Percentiles rank a stretch among this genome's conserved stretches.
Conservation (phyloP, 2,329 filamentous ascomycete species). For the Talaromyces verruculosus region DNA sequence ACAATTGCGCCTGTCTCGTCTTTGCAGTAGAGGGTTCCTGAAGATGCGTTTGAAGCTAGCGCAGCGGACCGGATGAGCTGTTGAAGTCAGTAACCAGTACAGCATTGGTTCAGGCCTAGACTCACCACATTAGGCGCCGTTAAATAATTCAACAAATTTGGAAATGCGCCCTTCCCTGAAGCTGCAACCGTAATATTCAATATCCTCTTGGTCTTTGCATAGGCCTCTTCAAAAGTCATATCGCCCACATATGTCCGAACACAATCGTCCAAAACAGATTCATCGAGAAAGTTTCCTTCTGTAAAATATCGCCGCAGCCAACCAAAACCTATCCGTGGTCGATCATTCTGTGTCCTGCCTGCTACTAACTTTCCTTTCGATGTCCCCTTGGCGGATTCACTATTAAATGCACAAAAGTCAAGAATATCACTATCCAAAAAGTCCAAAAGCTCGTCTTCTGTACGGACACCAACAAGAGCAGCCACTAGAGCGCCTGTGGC, state of each 20-base stretch:
- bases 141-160: constrained; percentile 84
- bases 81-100: background rate
- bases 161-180: constrained; percentile 70
- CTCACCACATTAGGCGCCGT: constrained; percentile 88
- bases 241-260: constrained; percentile 83
- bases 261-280: constrained; percentile 77
- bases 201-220: constrained; percentile 77
- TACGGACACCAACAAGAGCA: constrained; percentile 82
- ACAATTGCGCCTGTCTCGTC: constrained; percentile 69
- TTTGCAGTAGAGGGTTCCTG: constrained; percentile 73
- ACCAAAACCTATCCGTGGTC: constrained; percentile 61
- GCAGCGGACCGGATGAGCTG: constrained; percentile 60
- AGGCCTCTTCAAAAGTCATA: constrained; percentile 90
- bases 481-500: constrained; percentile 88
- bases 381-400: constrained; percentile 26
- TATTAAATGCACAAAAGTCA: constrained; percentile 75
- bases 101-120: constrained; percentile 28
- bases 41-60: constrained; percentile 46
- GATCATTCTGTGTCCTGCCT: constrained; percentile 30
- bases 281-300: constrained; percentile 82
- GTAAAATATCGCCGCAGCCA: constrained; percentile 67
- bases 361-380: background rate
- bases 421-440: constrained; percentile 79
- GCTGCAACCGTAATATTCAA: constrained; percentile 90
- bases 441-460: constrained; percentile 75